Evolutionary conservation across 2,329 filamentous ascomycete genomes (phyloP).

Genomic region (Davidsoniella neocaledoniae): DNA sequence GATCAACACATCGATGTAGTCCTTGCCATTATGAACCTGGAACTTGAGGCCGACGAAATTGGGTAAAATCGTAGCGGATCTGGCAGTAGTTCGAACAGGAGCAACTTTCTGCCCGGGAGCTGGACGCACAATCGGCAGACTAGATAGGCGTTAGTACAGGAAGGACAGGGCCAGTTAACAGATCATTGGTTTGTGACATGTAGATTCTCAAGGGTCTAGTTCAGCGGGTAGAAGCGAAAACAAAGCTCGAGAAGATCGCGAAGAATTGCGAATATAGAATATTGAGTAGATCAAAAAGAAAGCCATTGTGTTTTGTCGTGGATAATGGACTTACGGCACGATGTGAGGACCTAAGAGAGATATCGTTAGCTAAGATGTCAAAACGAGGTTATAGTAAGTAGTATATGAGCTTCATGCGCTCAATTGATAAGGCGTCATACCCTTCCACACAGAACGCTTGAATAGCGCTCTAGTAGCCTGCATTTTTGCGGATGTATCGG

Average conservation of each 20-base stretch:
- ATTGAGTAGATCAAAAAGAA: no score
- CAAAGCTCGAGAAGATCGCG: no score
- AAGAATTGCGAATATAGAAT: no score
- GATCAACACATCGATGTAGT: conserved; percentile 64
- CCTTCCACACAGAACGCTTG: conserved; percentile 78
- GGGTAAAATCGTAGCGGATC: conserved; percentile 75
- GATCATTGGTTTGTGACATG: no score
- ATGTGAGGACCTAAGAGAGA: conserved; percentile 30
- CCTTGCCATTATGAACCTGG: conserved; percentile 82
- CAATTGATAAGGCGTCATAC: conserved; percentile 26
- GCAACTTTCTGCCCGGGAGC: conserved; percentile 45
- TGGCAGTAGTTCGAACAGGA: conserved; percentile 73
- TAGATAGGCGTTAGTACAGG: conserved; percentile 17
- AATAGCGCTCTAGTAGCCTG: conserved; percentile 50
- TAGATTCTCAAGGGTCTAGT: no score
- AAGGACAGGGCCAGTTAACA: neutral
- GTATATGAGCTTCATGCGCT: neutral
- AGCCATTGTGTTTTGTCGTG: no score
- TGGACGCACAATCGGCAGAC: conserved; percentile 46
- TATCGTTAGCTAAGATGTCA: neutral
- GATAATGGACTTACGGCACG: conserved; percentile 29
- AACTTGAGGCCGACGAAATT: conserved; percentile 85
- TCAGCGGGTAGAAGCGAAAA: no score
- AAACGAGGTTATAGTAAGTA: neutral
- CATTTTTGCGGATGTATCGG: conserved; percentile 31